phyloP scores from a whole-genome alignment of 805 yeast genomes.

The Candida cerambycidarum region DNA sequence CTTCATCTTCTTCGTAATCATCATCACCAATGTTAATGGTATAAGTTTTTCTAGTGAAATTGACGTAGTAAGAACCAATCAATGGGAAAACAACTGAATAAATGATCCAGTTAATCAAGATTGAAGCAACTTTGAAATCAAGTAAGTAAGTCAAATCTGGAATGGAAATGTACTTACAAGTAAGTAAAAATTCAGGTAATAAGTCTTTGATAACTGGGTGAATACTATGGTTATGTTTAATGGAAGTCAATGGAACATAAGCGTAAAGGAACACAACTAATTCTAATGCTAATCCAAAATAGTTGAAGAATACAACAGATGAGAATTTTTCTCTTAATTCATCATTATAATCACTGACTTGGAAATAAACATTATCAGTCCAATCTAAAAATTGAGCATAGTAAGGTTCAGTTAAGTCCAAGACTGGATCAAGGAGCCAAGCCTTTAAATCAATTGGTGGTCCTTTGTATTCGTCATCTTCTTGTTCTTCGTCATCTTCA shows the following conservation, averaged over 20 bases:
- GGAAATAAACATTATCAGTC: conserved; percentile 37
- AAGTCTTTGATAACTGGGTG: conserved; percentile 37
- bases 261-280: conserved; percentile 29
- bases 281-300: conserved; percentile 30
- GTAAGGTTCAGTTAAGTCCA: conserved; percentile 27
- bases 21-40: conserved; percentile 22
- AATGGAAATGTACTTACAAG: conserved; percentile 18
- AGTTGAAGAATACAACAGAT: conserved; percentile 35
- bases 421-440: conserved; percentile 38
- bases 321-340: conserved; percentile 41
- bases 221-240: conserved; percentile 34
- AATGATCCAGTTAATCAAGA: conserved; percentile 41
- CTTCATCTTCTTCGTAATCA: conserved; percentile 30
- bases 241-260: conserved; percentile 35
- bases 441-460: conserved; percentile 42
- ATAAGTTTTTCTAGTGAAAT: conserved; percentile 46
- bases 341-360: conserved; percentile 34
- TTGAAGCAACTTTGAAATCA: conserved; percentile 27
- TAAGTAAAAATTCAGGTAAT: conserved; percentile 15
- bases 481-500: conserved; percentile 27
- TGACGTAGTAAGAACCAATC: conserved; percentile 48
- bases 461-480: conserved; percentile 36
- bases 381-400: conserved; percentile 26
- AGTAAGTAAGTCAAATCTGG: conserved; percentile 39
- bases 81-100: conserved; percentile 43